Evolutionary conservation across 371 early-diverging fungal genomes (phyloP), one percentile per base, ranked within the genome.

Genomic region (Conidiobolus incongruus): DNA sequence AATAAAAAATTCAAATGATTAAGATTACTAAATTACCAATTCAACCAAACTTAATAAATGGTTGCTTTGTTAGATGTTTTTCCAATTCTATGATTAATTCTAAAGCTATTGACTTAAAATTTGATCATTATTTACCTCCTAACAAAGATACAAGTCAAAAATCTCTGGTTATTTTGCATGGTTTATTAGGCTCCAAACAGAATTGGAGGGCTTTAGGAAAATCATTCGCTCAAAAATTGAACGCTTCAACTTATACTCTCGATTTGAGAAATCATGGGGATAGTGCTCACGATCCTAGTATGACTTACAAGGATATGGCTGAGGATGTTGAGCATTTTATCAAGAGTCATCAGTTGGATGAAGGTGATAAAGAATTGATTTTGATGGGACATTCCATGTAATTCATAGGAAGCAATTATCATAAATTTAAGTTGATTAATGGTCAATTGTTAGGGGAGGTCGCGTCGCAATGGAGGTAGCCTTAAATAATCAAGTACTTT

Each of bases 241-340:
- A 52, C 17, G 63, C 76, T 6, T 58, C 63, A 23, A 72, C 86
- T 1, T 70, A 72, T 37, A 58, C 81, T 0, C 48, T 88, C 35
- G 95, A 94, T 58, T 63, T 87, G 51, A 70, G 93, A 29, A 91
- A 94, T 58, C 95, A 94, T 52, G 95, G 95, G 23, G 87, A 84
- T 22, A 83, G 84, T 45, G 76, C 75, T 3, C 91, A 89, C 47
- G 38, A 52, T 11, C 36, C 46, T 0, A 56, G 50, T 2, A 83
- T 84, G 50, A 72, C 65, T 15, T 89, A 84, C 49, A 47, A 58
- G 19, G 58, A 66, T 17, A 90, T 94, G 92, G 63, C 83, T 1
- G 49, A 52, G 13, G 94, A 93, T 48, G 58, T 93, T 2, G 57
- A 51, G 2, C 50, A 49, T 13, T 84, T 83, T 36, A 52, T 84